Base-by-base conservation (phyloP, 1,284 basidiomycete species). In the Inonotus obliquus region DNA sequence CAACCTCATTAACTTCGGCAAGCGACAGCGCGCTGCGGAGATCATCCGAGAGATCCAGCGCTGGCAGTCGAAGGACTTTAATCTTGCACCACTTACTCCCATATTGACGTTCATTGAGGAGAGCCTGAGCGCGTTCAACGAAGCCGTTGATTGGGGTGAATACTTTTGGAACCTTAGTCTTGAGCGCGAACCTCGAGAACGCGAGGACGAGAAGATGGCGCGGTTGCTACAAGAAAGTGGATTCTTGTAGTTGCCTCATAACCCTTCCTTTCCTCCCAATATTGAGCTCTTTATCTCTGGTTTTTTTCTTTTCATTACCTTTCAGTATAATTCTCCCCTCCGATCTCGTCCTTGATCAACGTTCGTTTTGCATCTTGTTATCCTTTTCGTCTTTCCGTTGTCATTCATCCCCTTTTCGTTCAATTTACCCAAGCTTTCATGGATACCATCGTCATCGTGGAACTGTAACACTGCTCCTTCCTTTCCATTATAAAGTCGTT, bases 1-100 rank as follows among this genome's bases (percentile, higher is more conserved):
- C 32, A 81, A 85, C 65, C 79, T 98, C 67, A 89, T 99, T 77
- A 98, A 99, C 76, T 99, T 99, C 77, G 87, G 89, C 71, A 99
- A 99, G 75, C 87, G 96, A 9, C 88, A 92, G 69, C 93, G 93
- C 73, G 89, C 94, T 0, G 94, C 94, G 9, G 95, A 98, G 70
- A 91, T 98, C 66, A 94, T 99, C 67, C 86, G 91, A 63, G 96
- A 99, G 72, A 98, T 99, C 71, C 92, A 96, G 70, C 89, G 94
- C 45, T 98, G 96, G 85, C 97, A 99, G 74, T 82, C 87, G 10
- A 87, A 87, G 66, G 90, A 93, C 0, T 97, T 94, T 79, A 96
- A 96, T 73, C 84, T 97, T 65, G 80, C 84, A 19, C 77, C 81
- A 7, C 85, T 96, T 11, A 80, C 84, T 1, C 70, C 80, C 0